Conservation (phyloP, 768 basidiomycete species). For the Lactarius hatsudake region DNA sequence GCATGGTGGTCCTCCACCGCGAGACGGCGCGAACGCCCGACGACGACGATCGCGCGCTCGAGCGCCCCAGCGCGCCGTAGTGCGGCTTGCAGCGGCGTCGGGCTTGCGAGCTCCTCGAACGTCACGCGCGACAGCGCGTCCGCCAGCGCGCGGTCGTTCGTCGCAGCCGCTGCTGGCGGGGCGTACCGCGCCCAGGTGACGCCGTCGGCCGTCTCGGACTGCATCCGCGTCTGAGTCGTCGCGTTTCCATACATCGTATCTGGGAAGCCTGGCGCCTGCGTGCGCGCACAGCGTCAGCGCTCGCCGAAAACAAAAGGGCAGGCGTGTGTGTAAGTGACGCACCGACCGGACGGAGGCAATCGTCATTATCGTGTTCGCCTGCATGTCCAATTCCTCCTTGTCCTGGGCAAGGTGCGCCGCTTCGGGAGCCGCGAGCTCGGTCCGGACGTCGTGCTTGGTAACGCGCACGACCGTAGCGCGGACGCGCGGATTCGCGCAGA, state of each 20-base stretch:
- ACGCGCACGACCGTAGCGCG: constrained; percentile 76
- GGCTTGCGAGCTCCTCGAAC: constrained; percentile 56
- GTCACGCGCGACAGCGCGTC: constrained; percentile 54
- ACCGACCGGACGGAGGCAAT: constrained; percentile 39
- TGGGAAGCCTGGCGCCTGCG: constrained; percentile 41
- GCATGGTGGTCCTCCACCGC: constrained; percentile 66
- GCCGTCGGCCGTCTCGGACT: constrained; percentile 84
- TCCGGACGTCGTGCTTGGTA: constrained; percentile 43
- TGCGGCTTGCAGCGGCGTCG: constrained; percentile 57
- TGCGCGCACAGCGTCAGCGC: too few species aligned
- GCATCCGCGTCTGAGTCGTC: constrained; percentile 62
- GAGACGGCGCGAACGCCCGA: constrained; percentile 73
- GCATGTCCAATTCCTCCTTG: constrained; percentile 24
- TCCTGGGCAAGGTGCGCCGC: constrained; percentile 30
- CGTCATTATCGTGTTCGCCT: constrained; percentile 40
- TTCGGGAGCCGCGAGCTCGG: constrained; percentile 15
- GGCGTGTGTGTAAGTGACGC: constrained; percentile 27
- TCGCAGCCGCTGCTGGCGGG: constrained; percentile 26
- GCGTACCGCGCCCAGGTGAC: constrained; percentile 69
- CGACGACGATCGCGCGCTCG: constrained; percentile 54
- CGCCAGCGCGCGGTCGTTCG: constrained; percentile 24
- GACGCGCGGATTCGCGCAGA: constrained; percentile 66
- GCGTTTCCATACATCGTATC: constrained; percentile 71
- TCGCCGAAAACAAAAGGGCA: too few species aligned
- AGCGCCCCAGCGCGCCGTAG: constrained; percentile 43